phyloP scores from a whole-genome alignment of 1,284 basidiomycete genomes.

The Malassezia restricta region DNA sequence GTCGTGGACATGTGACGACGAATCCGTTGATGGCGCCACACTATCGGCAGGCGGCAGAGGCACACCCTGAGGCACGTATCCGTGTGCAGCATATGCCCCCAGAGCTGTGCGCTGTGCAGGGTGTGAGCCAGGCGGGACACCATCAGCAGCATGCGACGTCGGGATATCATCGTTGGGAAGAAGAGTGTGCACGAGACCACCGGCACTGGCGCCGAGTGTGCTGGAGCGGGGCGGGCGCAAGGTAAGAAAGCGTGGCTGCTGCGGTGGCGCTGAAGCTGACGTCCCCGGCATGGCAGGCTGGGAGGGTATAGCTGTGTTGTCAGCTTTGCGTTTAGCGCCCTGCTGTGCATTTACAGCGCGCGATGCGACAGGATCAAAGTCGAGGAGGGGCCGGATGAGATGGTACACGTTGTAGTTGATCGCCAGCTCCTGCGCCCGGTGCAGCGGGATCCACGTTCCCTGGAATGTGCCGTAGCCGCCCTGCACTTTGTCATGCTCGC shows the following conservation, averaged over 20 bases:
- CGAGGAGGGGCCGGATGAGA: slow-evolving; percentile 40
- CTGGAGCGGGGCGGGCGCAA: slow-evolving; percentile 25
- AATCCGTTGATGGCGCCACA: slow-evolving; percentile 2
- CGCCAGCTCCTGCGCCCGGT: slow-evolving; percentile 39
- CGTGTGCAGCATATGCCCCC: slow-evolving; percentile 25
- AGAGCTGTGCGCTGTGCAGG: slow-evolving; percentile 26
- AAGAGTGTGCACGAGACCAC: slow-evolving; percentile 19
- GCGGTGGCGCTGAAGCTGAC: not conserved
- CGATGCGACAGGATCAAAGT: slow-evolving; percentile 38
- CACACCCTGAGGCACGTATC: slow-evolving; percentile 33
- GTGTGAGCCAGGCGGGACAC: slow-evolving; percentile 33
- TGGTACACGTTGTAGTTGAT: slow-evolving; percentile 42
- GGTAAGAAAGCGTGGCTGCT: slow-evolving; percentile 29
- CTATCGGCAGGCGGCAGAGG: slow-evolving; percentile 17
- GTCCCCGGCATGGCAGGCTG: not conserved
- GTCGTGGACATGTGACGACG: slow-evolving; percentile 36
- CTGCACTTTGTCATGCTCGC: slow-evolving; percentile 96
- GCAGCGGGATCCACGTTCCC: slow-evolving; percentile 66
- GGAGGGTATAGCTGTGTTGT: slow-evolving; percentile 23
- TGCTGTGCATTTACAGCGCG: slow-evolving; percentile 27
- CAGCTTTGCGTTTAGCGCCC: slow-evolving; percentile 21
- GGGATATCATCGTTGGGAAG: not conserved
- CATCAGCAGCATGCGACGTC: slow-evolving; percentile 12
- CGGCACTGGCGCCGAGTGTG: slow-evolving; percentile 25
- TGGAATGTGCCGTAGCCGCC: slow-evolving; percentile 99